Base-by-base conservation (phyloP, 352 stramenopile species). In the Phytophthora fragariae region DNA sequence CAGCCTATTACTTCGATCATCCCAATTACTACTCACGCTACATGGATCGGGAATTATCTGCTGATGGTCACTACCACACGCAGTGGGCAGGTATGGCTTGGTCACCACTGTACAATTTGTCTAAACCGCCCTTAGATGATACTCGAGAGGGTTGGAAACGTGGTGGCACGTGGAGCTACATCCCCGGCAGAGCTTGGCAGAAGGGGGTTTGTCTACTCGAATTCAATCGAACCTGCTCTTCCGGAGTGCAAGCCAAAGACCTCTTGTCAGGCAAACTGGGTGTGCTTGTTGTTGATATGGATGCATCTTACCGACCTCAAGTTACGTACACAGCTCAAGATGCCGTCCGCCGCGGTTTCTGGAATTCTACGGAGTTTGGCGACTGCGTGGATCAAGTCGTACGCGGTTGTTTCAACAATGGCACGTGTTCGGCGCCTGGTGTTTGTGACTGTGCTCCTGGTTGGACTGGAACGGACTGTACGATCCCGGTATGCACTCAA, bases 21-120 rank as follows among this genome's bases (percentile, higher is more conserved):
- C 94, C 97, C 3, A 99, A 99, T 80, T 99, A 98, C 63, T 99
- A 97, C 62, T 99, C 94, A 14, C 88, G 83, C 14, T 99, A 98
- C 76, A 99, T 99, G 97, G 90, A 99, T 82, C 82, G 76, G 61
- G 81, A 77, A 33, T 59, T 87, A 54, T 93, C 93, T 54, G 76
- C 70, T 24, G 93, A 98, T 75, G 89, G 86, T 27, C 72, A 86
- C 19, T 88, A 85, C 50, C 95, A 98, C 74, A 98, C 94, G 5
- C 76, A 91, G 24, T 99, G 95, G 94, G 68, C 81, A 21, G 77
- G 76, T 27, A 98, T 99, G 94, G 84, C 82, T 37, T 99, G 96
- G 90, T 88, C 94, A 37, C 90, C 95, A 17, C 86, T 97, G 21
- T 97, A 99, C 83, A 78, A 55, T 24, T 89, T 98, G 60, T 97